A percentile compares a stretch with the other conserved stretches of the same genome.
Conservation (phyloP, 495 filamentous ascomycete genomes). For the Talaromyces ruber region DNA sequence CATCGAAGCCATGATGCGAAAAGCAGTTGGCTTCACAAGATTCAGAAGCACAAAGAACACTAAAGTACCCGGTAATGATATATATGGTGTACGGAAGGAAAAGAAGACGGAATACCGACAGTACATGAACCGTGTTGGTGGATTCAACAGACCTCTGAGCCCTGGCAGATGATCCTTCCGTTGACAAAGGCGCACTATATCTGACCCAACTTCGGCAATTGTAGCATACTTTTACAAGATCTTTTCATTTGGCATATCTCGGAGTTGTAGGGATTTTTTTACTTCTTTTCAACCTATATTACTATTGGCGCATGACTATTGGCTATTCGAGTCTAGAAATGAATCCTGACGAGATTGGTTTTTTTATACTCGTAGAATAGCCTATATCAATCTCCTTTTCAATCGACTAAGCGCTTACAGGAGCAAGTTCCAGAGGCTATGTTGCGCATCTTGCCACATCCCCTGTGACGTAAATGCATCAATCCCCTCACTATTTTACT, state of each 20-base stretch:
- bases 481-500: neutral
- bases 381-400: neutral
- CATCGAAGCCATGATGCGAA: slow-evolving; percentile 63
- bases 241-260: slow-evolving; percentile 3
- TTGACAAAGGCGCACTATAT: neutral
- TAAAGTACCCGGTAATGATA: slow-evolving; percentile 84
- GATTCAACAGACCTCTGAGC: slow-evolving; percentile 87
- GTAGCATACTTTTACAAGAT: slow-evolving; percentile 1
- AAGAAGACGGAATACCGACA: slow-evolving; percentile 94
- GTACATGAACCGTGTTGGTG: slow-evolving; percentile 97
- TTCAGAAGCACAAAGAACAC: slow-evolving; percentile 86
- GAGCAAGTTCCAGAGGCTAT: neutral
- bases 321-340: neutral
- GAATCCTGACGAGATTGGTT: too few species aligned
- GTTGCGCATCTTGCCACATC: neutral
- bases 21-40: slow-evolving; percentile 77
- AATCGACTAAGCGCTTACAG: neutral
- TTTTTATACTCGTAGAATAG: neutral
- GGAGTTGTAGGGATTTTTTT: neutral
- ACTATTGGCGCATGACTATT: neutral
- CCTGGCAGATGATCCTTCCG: slow-evolving; percentile 31
- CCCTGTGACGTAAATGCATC: slow-evolving; percentile 1
- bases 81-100: slow-evolving; percentile 79
- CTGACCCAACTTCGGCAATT: neutral
- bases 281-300: neutral